phyloP scores from a whole-genome alignment of 1,284 basidiomycete genomes.

The Puccinia sorghi region DNA sequence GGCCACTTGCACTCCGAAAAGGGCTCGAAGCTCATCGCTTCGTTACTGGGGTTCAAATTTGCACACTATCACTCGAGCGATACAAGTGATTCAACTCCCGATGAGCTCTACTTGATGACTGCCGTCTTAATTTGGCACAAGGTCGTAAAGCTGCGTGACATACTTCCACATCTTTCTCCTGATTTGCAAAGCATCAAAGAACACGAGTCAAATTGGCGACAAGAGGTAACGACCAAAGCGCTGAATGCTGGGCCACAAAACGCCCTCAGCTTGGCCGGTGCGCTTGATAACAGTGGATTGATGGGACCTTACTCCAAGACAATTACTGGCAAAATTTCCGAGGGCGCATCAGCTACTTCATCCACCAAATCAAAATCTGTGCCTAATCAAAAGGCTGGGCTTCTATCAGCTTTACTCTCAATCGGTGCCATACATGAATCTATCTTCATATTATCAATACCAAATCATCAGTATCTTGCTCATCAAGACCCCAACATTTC shows the following conservation, averaged over 20 bases:
- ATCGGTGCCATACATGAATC: constrained; percentile 79
- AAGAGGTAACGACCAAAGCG: constrained; percentile 40
- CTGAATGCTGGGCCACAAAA: constrained; percentile 19
- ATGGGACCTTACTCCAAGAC: constrained; percentile 8
- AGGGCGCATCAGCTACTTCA: neutral
- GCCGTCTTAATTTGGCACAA: constrained; percentile 86
- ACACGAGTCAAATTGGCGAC: constrained; percentile 39
- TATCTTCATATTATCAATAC: constrained; percentile 79
- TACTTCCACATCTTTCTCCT: constrained; percentile 74
- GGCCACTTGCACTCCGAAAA: constrained; percentile 52
- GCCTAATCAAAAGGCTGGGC: constrained; percentile 77
- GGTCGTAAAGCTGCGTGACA: constrained; percentile 78
- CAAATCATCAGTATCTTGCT: constrained; percentile 69
- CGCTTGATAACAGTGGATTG: constrained; percentile 2
- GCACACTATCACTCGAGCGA: constrained; percentile 74
- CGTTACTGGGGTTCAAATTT: constrained; percentile 96
- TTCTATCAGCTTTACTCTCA: constrained; percentile 78
- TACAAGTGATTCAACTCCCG: constrained; percentile 65
- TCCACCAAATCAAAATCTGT: constrained; percentile 60
- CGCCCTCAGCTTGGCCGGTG: constrained; percentile 51
- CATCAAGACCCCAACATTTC: constrained; percentile 68
- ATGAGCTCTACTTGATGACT: constrained; percentile 75
- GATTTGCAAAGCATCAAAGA: constrained; percentile 54
- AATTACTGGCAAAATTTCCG: constrained; percentile 51
- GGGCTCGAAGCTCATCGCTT: constrained; percentile 71